A percentile compares a stretch with the other conserved stretches of the same genome.
Evolutionary conservation across 2,329 filamentous ascomycete genomes (phyloP).

Genomic region (Ophidiomyces ophidiicola): DNA sequence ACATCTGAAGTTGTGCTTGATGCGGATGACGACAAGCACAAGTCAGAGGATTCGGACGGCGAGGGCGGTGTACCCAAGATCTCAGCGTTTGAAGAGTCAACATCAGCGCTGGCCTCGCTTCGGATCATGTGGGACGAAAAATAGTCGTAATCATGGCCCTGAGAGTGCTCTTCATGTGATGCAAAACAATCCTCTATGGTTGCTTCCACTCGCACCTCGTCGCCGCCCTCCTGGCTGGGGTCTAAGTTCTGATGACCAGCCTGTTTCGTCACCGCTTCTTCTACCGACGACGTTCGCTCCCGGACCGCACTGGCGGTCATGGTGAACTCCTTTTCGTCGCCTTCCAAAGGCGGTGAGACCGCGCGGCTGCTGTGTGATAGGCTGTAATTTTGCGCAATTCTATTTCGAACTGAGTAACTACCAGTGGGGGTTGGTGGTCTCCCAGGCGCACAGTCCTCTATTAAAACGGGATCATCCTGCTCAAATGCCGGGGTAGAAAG

Average conservation of each 20-base stretch:
- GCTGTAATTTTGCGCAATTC: constrained; percentile 43
- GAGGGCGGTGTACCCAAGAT: constrained; percentile 34
- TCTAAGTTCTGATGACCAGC: neutral
- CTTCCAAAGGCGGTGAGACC: constrained; percentile 16
- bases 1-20: constrained; percentile 29
- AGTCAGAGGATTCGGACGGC: constrained; percentile 31
- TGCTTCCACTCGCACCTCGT: constrained; percentile 14
- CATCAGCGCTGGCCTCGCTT: constrained; percentile 20
- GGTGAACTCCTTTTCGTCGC: constrained; percentile 57
- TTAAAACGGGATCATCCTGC: constrained; percentile 41
- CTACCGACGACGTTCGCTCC: constrained; percentile 37
- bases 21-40: constrained; percentile 32
- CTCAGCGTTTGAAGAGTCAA: constrained; percentile 9
- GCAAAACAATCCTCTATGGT: constrained; percentile 19
- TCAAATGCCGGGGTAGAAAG: constrained; percentile 79
- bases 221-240: neutral
- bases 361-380: constrained; percentile 47
- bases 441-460: constrained; percentile 17
- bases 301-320: constrained; percentile 81
- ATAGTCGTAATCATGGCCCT: constrained; percentile 16
- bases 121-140: constrained; percentile 7
- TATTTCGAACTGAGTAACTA: constrained; percentile 10
- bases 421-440: constrained; percentile 8
- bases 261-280: constrained; percentile 15
- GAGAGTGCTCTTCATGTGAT: constrained; percentile 11